Evolutionary conservation across 1,139 yeast genomes (phyloP).

Genomic region (Komagataea norvegica): DNA sequence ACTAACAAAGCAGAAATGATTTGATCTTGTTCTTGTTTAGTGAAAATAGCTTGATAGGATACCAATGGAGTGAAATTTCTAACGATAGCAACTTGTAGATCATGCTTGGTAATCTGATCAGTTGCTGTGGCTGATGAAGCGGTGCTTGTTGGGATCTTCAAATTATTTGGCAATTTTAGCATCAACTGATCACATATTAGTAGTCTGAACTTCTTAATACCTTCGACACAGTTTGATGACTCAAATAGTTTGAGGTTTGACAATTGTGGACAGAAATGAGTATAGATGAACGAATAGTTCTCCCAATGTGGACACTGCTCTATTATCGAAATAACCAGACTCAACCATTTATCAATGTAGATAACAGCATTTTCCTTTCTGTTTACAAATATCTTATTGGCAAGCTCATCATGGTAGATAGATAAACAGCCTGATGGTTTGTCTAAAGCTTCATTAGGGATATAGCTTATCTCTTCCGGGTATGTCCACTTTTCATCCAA

Average conservation of each 20-base stretch:
- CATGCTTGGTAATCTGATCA: constrained; percentile 46
- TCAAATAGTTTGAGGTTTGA: constrained; percentile 55
- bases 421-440: constrained; percentile 28
- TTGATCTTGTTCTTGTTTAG: constrained; percentile 63
- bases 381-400: constrained; percentile 4
- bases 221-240: constrained; percentile 34
- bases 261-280: constrained; percentile 70
- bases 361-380: constrained; percentile 24
- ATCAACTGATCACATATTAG: constrained; percentile 60
- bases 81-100: constrained; percentile 63
- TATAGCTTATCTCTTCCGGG: constrained; percentile 51
- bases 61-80: constrained; percentile 62
- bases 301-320: constrained; percentile 67
- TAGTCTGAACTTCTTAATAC: constrained; percentile 43
- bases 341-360: constrained; percentile 51
- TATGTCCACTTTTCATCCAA: constrained; percentile 46
- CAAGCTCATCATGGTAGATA: constrained; percentile 10
- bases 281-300: constrained; percentile 58
- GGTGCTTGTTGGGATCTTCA: constrained; percentile 36
- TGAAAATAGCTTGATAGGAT: constrained; percentile 57
- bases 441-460: constrained; percentile 41
- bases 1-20: constrained; percentile 59
- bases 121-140: constrained; percentile 3
- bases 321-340: constrained; percentile 45
- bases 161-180: constrained; percentile 41